Evolutionary conservation across 2,329 filamentous ascomycete species (phyloP), one percentile per base, ranked within the genome.

Genomic region (Tolypocladium tropicale): DNA sequence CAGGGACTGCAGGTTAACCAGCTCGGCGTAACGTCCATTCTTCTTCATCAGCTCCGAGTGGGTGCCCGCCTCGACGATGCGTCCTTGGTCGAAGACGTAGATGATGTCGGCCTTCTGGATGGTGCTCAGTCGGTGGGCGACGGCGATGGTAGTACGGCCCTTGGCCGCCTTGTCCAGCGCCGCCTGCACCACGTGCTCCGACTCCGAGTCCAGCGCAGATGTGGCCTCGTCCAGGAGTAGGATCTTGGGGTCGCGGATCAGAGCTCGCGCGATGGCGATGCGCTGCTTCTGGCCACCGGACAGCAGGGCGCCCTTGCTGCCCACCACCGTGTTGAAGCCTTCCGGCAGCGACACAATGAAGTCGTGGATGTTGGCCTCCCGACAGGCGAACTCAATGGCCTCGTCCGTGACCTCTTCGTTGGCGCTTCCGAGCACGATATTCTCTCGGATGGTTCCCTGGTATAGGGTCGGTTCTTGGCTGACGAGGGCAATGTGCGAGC

Each of bases 51-150:
- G 68, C 67, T 90, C 88, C 0, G 74, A 65, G 67, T 97, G 93
- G 10, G 84, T 90, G 6, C 93, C 93, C 62, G 82, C 81, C 75
- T 97, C 93, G 1, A 95, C 88, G 48, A 97, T 83, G 58, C 83
- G 81, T 9, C 93, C 94, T 64, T 89, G 85, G 70, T 96, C 92
- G 68, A 97, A 94, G n/a, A 97, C 93, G 62, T 95, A 96, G 64
- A 97, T 97, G 52, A 93, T 76, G 67, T 97, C 93, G 0, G 93
- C 93, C 68, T 94, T 92, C 68, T 96, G 91, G 58, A 97, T 96
- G 0, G 94, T 96, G 66, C 85, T 90, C 6, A 99, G 76, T 28
- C 94, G 80, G 72, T 99, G 93, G 3, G 94, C 94, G 1, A 99
- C 93, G 1, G 93, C 92, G 60, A 99, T 94, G 0, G 93, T 97